phyloP scores from a whole-genome alignment of 2,329 filamentous ascomycete genomes.

The Diaporthe velutina region DNA sequence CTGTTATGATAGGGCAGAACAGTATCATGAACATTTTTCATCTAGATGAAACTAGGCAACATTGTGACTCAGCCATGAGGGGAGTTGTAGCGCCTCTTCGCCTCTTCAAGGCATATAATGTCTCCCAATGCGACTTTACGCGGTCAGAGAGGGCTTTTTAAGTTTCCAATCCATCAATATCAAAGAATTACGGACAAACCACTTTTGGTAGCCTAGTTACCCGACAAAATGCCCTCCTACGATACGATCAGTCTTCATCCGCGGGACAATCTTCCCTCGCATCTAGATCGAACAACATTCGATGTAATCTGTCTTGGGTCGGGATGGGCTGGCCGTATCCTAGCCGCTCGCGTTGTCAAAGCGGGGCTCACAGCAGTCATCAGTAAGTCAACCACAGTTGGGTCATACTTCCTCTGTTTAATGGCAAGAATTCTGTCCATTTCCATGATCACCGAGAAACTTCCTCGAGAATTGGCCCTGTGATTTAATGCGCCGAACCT shows the following conservation, averaged over 20 bases:
- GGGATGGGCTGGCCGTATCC: background rate
- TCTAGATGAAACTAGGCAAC: background rate
- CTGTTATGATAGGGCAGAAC: background rate
- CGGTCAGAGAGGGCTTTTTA: too few species aligned
- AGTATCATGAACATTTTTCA: background rate
- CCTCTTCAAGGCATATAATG: background rate
- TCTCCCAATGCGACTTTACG: background rate
- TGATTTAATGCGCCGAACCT: rapidly evolving
- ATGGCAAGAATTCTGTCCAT: background rate
- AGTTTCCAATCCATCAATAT: background rate
- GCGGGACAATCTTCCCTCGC: background rate
- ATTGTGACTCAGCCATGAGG: background rate
- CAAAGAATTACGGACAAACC: background rate
- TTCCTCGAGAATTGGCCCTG: background rate
- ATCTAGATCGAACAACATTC: background rate
- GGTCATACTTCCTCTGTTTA: too few species aligned
- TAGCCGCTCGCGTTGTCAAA: background rate
- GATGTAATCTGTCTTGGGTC: background rate
- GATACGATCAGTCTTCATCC: background rate
- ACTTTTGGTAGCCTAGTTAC: background rate
- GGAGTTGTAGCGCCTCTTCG: background rate
- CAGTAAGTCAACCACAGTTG: background rate
- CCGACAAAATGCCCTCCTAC: background rate
- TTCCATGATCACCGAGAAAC: background rate
- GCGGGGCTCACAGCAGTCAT: background rate